Conservation (phyloP, 495 filamentous ascomycete species). For the Oleoguttula mirabilis region DNA sequence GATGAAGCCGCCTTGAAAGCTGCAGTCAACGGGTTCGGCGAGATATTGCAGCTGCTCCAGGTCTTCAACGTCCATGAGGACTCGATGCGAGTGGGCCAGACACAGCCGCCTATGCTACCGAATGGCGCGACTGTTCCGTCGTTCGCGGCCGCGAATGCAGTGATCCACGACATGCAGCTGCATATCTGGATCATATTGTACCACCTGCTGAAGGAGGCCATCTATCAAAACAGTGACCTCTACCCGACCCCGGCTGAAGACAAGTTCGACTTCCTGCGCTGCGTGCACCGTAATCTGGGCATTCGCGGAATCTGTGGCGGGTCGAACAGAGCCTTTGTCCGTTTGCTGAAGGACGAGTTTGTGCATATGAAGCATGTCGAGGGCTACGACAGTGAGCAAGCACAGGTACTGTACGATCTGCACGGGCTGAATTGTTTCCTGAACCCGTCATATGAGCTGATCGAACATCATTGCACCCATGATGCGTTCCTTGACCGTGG, state of each 20-base stretch:
- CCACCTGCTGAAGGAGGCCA: constrained; percentile 61
- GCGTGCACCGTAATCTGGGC: constrained; percentile 75
- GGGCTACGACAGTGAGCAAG: constrained; percentile 51
- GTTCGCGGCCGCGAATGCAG: constrained; percentile 52
- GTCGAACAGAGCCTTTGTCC: constrained; percentile 78
- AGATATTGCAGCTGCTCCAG: constrained; percentile 60
- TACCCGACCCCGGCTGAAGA: constrained; percentile 56
- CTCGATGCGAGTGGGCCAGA: constrained; percentile 61
- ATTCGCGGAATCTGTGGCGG: constrained; percentile 73
- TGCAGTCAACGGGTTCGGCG: constrained; percentile 55
- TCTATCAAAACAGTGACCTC: constrained; percentile 48
- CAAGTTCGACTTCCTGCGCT: constrained; percentile 58
- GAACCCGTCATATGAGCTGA: constrained; percentile 44
- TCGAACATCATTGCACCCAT: constrained; percentile 60
- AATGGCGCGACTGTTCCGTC: constrained; percentile 24
- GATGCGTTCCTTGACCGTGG: constrained; percentile 59
- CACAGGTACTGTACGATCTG: constrained; percentile 79
- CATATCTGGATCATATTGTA: constrained; percentile 74
- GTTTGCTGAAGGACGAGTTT: constrained; percentile 68
- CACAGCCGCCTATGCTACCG: constrained; percentile 32
- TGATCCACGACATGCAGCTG: constrained; percentile 67
- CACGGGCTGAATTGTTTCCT: constrained; percentile 71
- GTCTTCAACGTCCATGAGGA: constrained; percentile 71
- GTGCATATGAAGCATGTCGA: constrained; percentile 28
- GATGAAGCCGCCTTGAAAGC: constrained; percentile 61